Evolutionary conservation across 257 asterid species (phyloP), one percentile per base, ranked within the genome.

Genomic region (Solanum commersonii): DNA sequence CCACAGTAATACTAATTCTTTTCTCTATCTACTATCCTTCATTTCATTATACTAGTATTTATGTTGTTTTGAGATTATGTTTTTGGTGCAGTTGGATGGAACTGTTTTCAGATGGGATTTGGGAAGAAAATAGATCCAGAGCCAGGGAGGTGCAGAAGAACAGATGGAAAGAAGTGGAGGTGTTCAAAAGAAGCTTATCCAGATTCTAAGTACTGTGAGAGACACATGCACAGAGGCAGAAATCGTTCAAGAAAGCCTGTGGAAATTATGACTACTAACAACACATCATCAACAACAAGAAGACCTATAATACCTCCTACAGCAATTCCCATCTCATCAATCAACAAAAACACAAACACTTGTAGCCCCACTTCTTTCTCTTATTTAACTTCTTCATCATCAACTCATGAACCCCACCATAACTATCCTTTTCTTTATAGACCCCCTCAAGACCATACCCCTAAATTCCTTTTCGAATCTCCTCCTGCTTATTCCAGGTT

Each of bases 241-340:
- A 97, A 95, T 94, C 99, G 99, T 97, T 97, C 99, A 97, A 97
- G 98, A 96, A 96, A 96, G 99, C 99, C 99, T 96, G 99, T 96
- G 98, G 99, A 95, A 96, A 89, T 72, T 83, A 38, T 88, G 49
- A 84, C 67, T 27, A 27, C 5, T 8, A 76, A 87, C 71, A 76
- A 88, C 77, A 27, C 92, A 84, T 5, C 91, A 46, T 3, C 91
- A 38, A 25, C 88, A 44, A 42, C 90, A 70, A 18, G 86, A 86
- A 34, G 88, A 44, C 23, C 79, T 13, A 35, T 35, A 35, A 12
- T 52, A 67, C 78, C 92, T 1, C 85, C 92, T 37, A 89, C 90
- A 79, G 84, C 90, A 56, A 87, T 89, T 23, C 88, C 89, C 31
- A 86, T 89, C 88, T 90, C 91, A 84, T 88, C 93, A 87, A 90